phyloP scores from a whole-genome alignment of 768 basidiomycete species.

The Heimioporus sp. region DNA sequence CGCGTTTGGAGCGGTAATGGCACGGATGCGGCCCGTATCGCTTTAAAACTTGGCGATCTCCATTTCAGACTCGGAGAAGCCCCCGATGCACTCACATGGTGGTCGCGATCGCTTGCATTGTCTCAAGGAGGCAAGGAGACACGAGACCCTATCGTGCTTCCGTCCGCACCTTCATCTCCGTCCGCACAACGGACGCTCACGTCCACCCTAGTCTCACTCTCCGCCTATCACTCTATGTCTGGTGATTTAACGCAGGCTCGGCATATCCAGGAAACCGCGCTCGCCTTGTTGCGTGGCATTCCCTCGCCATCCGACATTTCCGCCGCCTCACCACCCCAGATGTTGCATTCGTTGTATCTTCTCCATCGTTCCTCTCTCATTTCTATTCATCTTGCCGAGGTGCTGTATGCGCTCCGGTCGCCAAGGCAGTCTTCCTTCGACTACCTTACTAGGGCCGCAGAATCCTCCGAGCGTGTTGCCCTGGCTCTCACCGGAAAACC shows the following conservation, averaged over 20 bases:
- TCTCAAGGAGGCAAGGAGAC: slow-evolving; percentile 32
- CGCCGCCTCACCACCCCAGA: slow-evolving; percentile 51
- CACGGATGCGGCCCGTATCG: slow-evolving; percentile 50
- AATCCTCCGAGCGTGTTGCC: slow-evolving; percentile 66
- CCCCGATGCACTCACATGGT: slow-evolving; percentile 63
- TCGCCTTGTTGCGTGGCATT: slow-evolving; percentile 55
- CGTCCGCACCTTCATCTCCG: slow-evolving; percentile 50
- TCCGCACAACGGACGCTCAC: slow-evolving; percentile 60
- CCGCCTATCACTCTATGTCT: slow-evolving; percentile 63
- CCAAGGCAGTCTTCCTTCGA: slow-evolving; percentile 48
- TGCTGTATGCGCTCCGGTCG: slow-evolving; percentile 49
- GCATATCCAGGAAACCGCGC: slow-evolving; percentile 51
- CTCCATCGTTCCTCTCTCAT: slow-evolving; percentile 74
- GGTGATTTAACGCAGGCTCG: slow-evolving; percentile 55
- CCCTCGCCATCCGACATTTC: slow-evolving; percentile 43
- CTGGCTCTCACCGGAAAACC: slow-evolving; percentile 48
- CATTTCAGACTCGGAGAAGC: slow-evolving; percentile 51
- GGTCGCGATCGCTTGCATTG: slow-evolving; percentile 56
- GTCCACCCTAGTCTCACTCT: slow-evolving; percentile 65
- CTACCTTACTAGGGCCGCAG: slow-evolving; percentile 58
- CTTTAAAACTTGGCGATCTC: slow-evolving; percentile 68
- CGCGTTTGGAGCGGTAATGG: slow-evolving; percentile 51
- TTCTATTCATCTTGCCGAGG: slow-evolving; percentile 72
- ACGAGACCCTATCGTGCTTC: slow-evolving; percentile 33
- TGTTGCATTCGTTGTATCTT: slow-evolving; percentile 62